Evolutionary conservation across 306 rosid species (phyloP), one percentile per base, ranked within the genome.

Genomic region (Fragaria nilgerrensis): DNA sequence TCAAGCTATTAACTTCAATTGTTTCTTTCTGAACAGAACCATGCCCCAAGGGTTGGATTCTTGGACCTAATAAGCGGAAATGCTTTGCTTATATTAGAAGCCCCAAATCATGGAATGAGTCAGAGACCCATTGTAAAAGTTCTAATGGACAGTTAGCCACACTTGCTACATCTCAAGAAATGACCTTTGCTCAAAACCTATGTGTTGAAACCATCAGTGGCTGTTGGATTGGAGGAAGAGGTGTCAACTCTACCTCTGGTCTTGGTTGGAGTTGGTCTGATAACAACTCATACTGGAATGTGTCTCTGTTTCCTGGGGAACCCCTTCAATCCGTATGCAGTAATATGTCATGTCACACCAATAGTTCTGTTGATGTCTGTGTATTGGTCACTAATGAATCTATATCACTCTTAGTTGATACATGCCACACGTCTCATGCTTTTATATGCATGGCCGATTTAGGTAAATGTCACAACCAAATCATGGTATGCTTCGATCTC

Each of bases 161-260:
- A 77, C 70, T 88, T 72, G 15, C 29, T 55, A 88, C 92, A 20
- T 74, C 82, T 78, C 85, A 87, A 75, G 98, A 92, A 47, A 82
- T 90, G 19, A 64, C 66, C 76, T 84, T 88, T 86, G 91, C 85
- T 76, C 88, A 72, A 79, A 85, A 77, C 76, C 77, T 92, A 43
- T 95, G 96, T 83, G 77, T 77, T 44, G 79, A 80, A 53, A 75
- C 59, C 59, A 68, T 64, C 23, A 74, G 80, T 69, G 87, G 90
- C 74, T 95, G 97, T 84, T 95, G 98, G 98, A 82, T 92, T 84
- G 97, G 97, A 71, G 98, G 97, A 73, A 83, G 89, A 78, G 85
- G 74, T 25, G 55, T 73, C 59, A 90, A 89, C 83, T 81, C 90
- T 70, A 85, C 89, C 32, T 36, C 67, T 45, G 81, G 90, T 80